Evolutionary conservation across 371 early-diverging fungal genomes (phyloP), one percentile per base, ranked within the genome.

Genomic region (Lichtheimia corymbifera): DNA sequence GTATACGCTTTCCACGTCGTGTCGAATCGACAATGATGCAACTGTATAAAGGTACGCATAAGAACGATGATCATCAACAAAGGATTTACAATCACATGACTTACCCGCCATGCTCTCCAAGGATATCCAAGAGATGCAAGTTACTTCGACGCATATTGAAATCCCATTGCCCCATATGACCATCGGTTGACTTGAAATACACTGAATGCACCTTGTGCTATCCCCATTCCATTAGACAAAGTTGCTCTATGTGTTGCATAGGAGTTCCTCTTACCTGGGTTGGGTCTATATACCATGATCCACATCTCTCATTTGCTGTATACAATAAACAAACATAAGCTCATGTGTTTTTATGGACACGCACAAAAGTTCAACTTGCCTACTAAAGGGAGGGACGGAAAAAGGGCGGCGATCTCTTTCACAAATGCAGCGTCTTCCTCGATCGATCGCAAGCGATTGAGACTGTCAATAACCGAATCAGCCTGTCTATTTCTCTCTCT

Each of bases 101-200:
- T 68, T 70, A 87, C 85, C 94, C 93, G 17, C 71, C 66, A 62
- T 85, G 71, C 1, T 70, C 25, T 13, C 64, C 58, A 18, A 95
- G 77, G n/a, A 82, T 62, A 12, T 78, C 67, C 5, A 94, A 62
- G 14, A 94, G 62, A 58, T 91, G 93, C 28, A 87, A 71, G 64
- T 95, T 95, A 58, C 89, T 80, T 50, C 95, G 65, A 17, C 92
- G 81, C 54, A 93, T 61, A 59, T 85, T 93, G 55, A 94, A 91
- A 57, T 88, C 86, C 94, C 94, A 95, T 44, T 85, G 75, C 6
- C 91, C 89, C 61, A 83, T 87, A 67, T 95, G 95, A 0, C 94
- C 95, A 72, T 95, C 95, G 0, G 94, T 93, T 3, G 94, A 95
- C 67, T 95, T 95, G 69, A 93, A 94, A 63, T 95, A 95, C 0